Percentiles rank a stretch among this genome's conserved stretches.
Conservation (phyloP, 192 early-diverging fungal species). For the Gorgonomyces haynaldii region DNA sequence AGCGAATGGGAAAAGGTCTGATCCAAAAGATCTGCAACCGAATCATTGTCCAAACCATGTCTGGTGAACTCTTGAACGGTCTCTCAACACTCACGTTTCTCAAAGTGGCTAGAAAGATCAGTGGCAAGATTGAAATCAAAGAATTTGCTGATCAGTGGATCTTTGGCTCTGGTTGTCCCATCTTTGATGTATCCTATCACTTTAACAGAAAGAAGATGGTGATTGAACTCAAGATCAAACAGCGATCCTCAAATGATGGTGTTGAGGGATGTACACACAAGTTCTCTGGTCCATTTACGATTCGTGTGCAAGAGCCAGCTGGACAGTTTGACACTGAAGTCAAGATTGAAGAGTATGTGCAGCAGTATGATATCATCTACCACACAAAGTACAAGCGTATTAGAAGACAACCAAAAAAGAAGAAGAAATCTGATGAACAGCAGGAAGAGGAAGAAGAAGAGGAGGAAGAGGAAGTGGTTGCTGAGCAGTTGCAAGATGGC, state of each 20-base stretch:
- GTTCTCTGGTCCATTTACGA: conserved; percentile 44
- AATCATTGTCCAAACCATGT: conserved; percentile 57
- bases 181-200: conserved; percentile 65
- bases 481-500: conserved; percentile 57
- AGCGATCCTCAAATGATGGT: conserved; percentile 32
- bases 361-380: conserved; percentile 83
- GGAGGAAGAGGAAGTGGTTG: conserved; percentile 21
- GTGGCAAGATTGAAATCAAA: conserved; percentile 59
- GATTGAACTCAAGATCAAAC: conserved; percentile 64
- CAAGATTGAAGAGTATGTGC: conserved; percentile 56
- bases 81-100: conserved; percentile 47
- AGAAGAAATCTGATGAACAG: conserved; percentile 34
- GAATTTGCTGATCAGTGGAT: conserved; percentile 91
- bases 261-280: conserved; percentile 27
- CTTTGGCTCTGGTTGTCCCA: conserved; percentile 71
- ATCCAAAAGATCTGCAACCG: conserved; percentile 67
- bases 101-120: conserved; percentile 72
- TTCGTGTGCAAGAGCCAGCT: conserved; percentile 46
- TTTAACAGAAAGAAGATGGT: conserved; percentile 96
- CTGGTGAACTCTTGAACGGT: conserved; percentile 35
- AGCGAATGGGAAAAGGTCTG: conserved; percentile 66
- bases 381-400: conserved; percentile 98
- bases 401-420: conserved; percentile 31
- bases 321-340: conserved; percentile 46
- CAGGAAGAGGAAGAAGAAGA: conserved; percentile 32